Evolutionary conservation across 1,284 basidiomycete genomes (phyloP).

Genomic region (Pseudozyma sp.): DNA sequence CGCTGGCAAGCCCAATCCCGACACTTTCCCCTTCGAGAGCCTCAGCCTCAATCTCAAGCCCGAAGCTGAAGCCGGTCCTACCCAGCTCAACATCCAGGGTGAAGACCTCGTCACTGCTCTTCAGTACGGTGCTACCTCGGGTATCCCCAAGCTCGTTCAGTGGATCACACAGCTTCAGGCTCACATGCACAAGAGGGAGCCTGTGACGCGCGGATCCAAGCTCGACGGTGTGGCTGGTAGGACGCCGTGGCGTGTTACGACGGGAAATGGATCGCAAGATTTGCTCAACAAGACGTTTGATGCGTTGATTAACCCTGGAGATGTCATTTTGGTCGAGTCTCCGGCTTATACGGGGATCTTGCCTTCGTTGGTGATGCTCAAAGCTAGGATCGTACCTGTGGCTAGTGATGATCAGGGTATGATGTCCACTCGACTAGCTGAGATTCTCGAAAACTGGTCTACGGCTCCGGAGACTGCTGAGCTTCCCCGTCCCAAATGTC

Average conservation of each 20-base stretch:
- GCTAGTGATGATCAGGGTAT: slow-evolving; percentile 84
- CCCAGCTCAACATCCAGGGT: slow-evolving; percentile 64
- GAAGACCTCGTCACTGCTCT: slow-evolving; percentile 66
- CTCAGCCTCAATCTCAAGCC: slow-evolving; percentile 74
- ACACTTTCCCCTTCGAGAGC: slow-evolving; percentile 87
- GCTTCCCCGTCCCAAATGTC: slow-evolving; percentile 76
- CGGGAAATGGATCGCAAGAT: slow-evolving; percentile 89
- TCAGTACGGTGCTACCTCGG: slow-evolving; percentile 77
- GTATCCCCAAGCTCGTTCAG: slow-evolving; percentile 75
- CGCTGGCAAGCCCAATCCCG: slow-evolving; percentile 81
- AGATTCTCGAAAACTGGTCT: slow-evolving; percentile 79
- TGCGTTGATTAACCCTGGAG: slow-evolving; percentile 80
- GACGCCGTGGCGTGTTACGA: slow-evolving; percentile 76
- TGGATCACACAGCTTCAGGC: slow-evolving; percentile 74
- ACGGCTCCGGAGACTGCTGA: slow-evolving; percentile 74
- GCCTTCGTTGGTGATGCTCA: slow-evolving; percentile 52
- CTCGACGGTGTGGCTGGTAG: slow-evolving; percentile 47
- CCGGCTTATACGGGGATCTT: slow-evolving; percentile 77
- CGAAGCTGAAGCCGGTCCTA: slow-evolving; percentile 42
- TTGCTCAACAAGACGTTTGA: slow-evolving; percentile 77
- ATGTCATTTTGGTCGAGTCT: slow-evolving; percentile 84
- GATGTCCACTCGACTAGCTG: slow-evolving; percentile 75
- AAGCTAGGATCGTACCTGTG: slow-evolving; percentile 72
- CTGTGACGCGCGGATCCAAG: slow-evolving; percentile 43
- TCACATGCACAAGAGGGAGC: slow-evolving; percentile 78